Conservation (phyloP, 805 yeast genomes). For the Pichia cabralensis region DNA sequence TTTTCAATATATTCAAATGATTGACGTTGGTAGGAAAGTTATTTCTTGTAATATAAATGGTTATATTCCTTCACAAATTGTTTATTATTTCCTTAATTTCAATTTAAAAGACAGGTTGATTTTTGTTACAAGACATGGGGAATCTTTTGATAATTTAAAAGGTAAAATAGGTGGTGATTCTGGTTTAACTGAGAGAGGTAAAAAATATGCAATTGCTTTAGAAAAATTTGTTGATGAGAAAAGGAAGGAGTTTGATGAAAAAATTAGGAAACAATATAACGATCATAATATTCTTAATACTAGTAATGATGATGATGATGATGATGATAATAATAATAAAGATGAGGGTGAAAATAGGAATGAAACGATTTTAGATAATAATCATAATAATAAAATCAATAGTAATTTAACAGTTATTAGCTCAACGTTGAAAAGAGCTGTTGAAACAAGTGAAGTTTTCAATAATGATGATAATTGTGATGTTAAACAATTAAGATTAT, state of each 20-base stretch:
- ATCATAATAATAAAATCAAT: conserved; percentile 19
- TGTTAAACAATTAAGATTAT: conserved; percentile 82
- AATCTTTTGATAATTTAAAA: conserved; percentile 69
- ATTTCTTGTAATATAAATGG: conserved; percentile 84
- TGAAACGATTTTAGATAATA: conserved; percentile 17
- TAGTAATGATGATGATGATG: too few relatives aligned
- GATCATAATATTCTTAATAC: too few relatives aligned
- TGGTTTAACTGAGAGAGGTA: conserved; percentile 67
- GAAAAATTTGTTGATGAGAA: conserved; percentile 65
- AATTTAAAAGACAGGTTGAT: conserved; percentile 83
- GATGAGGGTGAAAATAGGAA: conserved; percentile 24
- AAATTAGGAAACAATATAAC: conserved; percentile 55
- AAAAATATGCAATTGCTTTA: conserved; percentile 61
- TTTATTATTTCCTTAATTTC: conserved; percentile 81
- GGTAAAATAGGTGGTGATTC: conserved; percentile 95
- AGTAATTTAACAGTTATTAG: conserved; percentile 56
- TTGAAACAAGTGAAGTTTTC: conserved; percentile 70
- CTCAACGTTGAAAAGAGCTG: conserved; percentile 70
- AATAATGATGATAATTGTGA: conserved; percentile 51
- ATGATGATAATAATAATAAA: too few relatives aligned
- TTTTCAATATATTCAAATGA: conserved; percentile 87
- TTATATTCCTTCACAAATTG: conserved; percentile 85
- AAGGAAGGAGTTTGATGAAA: conserved; percentile 54
- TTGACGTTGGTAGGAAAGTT: conserved; percentile 89
- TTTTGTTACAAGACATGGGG: conserved; percentile 95